Evolutionary conservation across 2,329 filamentous ascomycete species (phyloP).

Genomic region (Colletotrichum agaves): DNA sequence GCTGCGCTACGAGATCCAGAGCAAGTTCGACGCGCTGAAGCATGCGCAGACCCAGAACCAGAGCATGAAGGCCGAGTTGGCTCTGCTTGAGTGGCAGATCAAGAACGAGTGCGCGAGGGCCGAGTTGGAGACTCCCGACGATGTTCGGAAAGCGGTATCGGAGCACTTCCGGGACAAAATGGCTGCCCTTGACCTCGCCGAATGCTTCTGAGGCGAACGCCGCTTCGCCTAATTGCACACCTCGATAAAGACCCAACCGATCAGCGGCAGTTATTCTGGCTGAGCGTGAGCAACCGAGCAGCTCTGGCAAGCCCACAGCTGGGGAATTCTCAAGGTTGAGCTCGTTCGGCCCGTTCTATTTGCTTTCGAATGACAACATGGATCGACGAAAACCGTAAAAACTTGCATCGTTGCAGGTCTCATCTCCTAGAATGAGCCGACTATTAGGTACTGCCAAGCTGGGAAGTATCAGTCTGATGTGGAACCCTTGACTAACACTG

Average conservation of each 20-base stretch:
- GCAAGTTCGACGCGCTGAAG: constrained; percentile 37
- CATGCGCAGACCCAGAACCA: constrained; percentile 20
- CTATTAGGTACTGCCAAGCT: constrained; percentile 35
- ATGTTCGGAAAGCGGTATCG: constrained; percentile 34
- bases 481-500: constrained; percentile 28
- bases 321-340: not conserved
- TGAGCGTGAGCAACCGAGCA: no score
- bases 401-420: not conserved
- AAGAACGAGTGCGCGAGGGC: constrained; percentile 29
- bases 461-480: not conserved
- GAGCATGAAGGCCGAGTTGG: constrained; percentile 33
- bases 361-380: not conserved
- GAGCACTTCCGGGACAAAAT: constrained; percentile 33
- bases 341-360: not conserved
- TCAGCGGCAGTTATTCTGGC: no score
- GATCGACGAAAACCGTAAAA: not conserved
- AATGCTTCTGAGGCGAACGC: constrained; percentile 8
- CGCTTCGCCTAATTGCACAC: not conserved
- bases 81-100: constrained; percentile 17
- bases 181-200: constrained; percentile 19
- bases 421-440: constrained; percentile 2
- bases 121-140: constrained; percentile 29
- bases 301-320: no score
- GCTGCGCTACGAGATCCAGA: constrained; percentile 36
- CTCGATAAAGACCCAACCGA: no score